Base-by-base conservation (phyloP, 1,284 basidiomycete genomes). In the Phenoliferia sp. region DNA sequence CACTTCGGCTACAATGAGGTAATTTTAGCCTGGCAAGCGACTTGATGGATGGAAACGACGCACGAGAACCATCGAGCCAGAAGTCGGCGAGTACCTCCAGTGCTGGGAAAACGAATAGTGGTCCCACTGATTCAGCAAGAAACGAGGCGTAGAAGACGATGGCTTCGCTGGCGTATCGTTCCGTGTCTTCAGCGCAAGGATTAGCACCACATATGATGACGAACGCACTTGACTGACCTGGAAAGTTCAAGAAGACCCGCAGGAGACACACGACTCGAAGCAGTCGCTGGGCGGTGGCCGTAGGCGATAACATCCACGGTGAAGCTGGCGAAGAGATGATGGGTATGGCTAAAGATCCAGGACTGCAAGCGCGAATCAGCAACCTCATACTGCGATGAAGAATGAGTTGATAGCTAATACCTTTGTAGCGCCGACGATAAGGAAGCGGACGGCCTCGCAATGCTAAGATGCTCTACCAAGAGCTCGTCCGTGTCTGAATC, bases 81-180 rank as follows among this genome's bases (percentile, higher is more conserved):
- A 84, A 85, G 22, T 81, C 81, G 3, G 89, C 89, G 56, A 95
- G 82, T 69, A 85, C 86, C 7, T 86, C 83, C 1, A 95, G 81
- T 67, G 86, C 88, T 0, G 92, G 88, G 6, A 86, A 78, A 65
- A 86, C 81, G 74, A 86, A 92, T 1, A 76, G 76, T 0, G 80
- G 69, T 0, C 89, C 88, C 10, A 90, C 82, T 10, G 80, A 80
- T 29, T 84, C 80, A 0, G 84, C 82, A 33, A 95, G 80, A 1
- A 87, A 86, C 0, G 87, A 84, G 0, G 87, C 83, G 78, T 92
- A 94, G 78, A 90, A 94, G 0, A 87, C 83, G 68, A 89, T 86
- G 17, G 90, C 85, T 3, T 88, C 86, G 63, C 85, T 87, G 4
- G 87, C 87, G 48, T 82, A 82, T 57, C 87, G 84, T 59, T 87